These are phyloP conservation scores for Neoarthrinium moseri DNA, from an alignment of 2,329 filamentous ascomycete genomes.

Conservation along the genomic window DNA sequence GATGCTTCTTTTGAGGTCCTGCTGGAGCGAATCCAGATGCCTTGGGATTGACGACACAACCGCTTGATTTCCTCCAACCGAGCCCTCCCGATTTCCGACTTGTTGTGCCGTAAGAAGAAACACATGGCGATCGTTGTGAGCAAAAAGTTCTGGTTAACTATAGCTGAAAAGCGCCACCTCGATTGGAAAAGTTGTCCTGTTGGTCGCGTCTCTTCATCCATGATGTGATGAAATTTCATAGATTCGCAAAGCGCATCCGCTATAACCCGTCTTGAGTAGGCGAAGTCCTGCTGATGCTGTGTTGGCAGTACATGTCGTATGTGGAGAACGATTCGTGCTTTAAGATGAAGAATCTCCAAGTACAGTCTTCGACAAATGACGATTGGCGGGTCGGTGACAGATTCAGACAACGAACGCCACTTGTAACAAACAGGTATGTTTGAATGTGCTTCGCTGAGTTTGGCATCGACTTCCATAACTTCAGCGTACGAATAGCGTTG, in stretches of 20 bases:
- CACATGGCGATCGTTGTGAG: conserved; percentile 47
- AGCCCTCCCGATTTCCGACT: not conserved
- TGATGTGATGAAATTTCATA: conserved; percentile 45
- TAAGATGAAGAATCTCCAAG: conserved; percentile 49
- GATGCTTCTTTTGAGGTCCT: conserved; percentile 5
- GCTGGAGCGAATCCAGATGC: conserved; percentile 10
- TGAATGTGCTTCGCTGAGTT: conserved; percentile 12
- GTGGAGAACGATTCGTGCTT: conserved; percentile 52
- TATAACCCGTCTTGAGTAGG: conserved; percentile 42
- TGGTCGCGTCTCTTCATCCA: conserved; percentile 45
- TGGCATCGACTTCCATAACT: conserved; percentile 19
- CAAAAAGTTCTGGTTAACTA: conserved; percentile 45
- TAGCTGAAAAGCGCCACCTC: conserved; percentile 43
- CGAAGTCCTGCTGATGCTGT: conserved; percentile 31
- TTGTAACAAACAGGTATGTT: conserved; percentile 15
- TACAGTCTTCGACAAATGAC: conserved; percentile 51
- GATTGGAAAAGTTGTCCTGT: conserved; percentile 40
- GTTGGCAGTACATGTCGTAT: conserved; percentile 44
- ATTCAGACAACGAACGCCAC: conserved; percentile 22
- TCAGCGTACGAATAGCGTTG: conserved; percentile 18
- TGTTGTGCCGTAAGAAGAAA: conserved; percentile 35
- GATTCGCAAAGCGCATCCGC: conserved; percentile 46
- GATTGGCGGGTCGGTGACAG: conserved; percentile 46
- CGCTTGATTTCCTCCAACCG: conserved; percentile 6
- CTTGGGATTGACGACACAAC: conserved; percentile 5